phyloP scores from a whole-genome alignment of 305 asterid genomes.

The Fraxinus angustifolia region DNA sequence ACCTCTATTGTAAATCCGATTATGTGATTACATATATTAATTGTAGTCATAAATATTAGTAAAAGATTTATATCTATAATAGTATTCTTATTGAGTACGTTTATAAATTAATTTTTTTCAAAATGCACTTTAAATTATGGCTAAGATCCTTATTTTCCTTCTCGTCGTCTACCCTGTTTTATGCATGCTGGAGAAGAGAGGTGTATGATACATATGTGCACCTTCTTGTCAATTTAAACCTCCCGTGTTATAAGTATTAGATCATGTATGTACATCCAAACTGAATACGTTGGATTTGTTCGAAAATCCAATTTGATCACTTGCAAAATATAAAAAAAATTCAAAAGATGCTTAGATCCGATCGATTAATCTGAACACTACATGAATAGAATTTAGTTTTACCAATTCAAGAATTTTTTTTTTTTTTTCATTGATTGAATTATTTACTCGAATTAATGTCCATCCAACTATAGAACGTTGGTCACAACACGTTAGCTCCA shows the following conservation, averaged over 20 bases:
- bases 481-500: not conserved
- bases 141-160: not conserved
- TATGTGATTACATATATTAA: no score
- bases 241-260: not conserved
- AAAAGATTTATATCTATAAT: no score
- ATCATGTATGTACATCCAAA: not conserved
- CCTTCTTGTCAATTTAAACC: not conserved
- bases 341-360: not conserved
- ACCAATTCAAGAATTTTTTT: not conserved
- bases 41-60: no score
- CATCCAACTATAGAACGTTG: not conserved
- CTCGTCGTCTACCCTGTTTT: not conserved
- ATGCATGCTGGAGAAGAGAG: not conserved
- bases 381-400: not conserved
- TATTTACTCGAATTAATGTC: not conserved
- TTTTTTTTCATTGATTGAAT: not conserved
- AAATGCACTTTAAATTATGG: not conserved
- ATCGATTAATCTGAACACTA: no score
- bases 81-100: no score
- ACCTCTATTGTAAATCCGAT: no score
- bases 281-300: not conserved
- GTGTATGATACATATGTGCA: not conserved
- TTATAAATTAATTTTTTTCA: not conserved
- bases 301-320: not conserved
- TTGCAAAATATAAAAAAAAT: no score